Evolutionary conservation across 257 asterid genomes (phyloP), one percentile per base, ranked within the genome.

Genomic region (Linderniella brevidens): DNA sequence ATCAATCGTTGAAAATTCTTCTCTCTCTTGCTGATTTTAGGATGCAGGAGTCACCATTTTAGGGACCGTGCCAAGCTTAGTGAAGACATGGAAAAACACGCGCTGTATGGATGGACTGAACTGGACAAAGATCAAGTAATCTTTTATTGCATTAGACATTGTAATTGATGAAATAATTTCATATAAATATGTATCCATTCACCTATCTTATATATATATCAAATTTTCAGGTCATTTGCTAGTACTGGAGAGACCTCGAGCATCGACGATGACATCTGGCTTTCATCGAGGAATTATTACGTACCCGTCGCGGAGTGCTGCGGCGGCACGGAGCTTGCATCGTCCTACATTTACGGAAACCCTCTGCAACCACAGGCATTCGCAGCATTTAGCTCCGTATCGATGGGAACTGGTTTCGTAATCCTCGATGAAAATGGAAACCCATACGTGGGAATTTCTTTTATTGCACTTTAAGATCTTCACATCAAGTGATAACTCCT

Each of bases 21-120:
- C 17, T 17, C 55, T 15, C 46, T 53, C 20, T 32, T 19, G 46
- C 44, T 19, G 16, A 56, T 56, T 69, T 35, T 59, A 88, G 95
- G 92, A 88, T 74, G 93, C 97, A 42, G 76, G 92, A 54, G 95
- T 78, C 14, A 80, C 86, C 39, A 10, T 74, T 46, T 60, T 88
- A 77, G 97, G 95, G 44, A 88, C 97, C 14, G 92, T 88, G 61
- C 97, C 97, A 39, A 84, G 94, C 75, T 70, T 88, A 58, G 97
- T 88, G 37, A 88, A 88, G 72, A 68, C 84, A 9, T 88, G 97
- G 97, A 88, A 76, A 73, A 80, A 73, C 61, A 78, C 94, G 52
- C 17, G 45, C 12, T 88, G 93, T 59, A 74, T 88, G 85, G 78
- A 84, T 37, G 94, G 82, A 60, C 59, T 88, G 47, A 80, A 88